Conservation (phyloP, 1,284 basidiomycete species). For the Trametes polyzona region DNA sequence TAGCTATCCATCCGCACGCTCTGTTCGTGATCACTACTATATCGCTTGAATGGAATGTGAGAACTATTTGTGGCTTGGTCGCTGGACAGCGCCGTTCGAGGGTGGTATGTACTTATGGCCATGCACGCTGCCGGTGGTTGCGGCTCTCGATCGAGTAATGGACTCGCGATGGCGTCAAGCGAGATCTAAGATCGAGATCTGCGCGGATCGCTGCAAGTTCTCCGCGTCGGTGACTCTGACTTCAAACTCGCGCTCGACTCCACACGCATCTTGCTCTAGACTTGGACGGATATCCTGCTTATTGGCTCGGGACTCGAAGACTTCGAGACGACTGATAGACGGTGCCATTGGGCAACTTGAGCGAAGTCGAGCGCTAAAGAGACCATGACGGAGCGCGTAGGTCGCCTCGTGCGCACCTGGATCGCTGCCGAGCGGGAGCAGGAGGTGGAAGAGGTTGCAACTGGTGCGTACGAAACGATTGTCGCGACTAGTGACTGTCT, state of each 20-base stretch:
- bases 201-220: background rate
- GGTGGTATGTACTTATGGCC: background rate
- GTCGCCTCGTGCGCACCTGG: slow-evolving; percentile 74
- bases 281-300: too few relatives aligned
- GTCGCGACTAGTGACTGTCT: background rate
- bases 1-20: too few relatives aligned
- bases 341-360: too few relatives aligned
- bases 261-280: too few relatives aligned
- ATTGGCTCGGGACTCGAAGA: too few relatives aligned
- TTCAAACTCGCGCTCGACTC: background rate
- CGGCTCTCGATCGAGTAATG: background rate
- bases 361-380: background rate
- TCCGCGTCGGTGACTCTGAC: slow-evolving; percentile 6
- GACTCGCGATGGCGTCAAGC: background rate
- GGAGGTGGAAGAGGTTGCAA: slow-evolving; percentile 62
- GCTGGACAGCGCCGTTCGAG: too few relatives aligned
- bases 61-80: too few relatives aligned
- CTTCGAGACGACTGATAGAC: too few relatives aligned
- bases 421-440: slow-evolving; percentile 65
- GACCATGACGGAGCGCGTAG: slow-evolving; percentile 37
- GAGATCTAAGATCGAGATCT: slow-evolving; percentile 14
- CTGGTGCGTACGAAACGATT: slow-evolving; percentile 46
- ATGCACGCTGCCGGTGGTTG: background rate
- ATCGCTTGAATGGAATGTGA: too few relatives aligned
- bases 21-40: too few relatives aligned